A percentile compares a stretch with the other conserved stretches of the same genome.
phyloP scores from a whole-genome alignment of 257 asterid species.

The Ajuga chamaepitys region DNA sequence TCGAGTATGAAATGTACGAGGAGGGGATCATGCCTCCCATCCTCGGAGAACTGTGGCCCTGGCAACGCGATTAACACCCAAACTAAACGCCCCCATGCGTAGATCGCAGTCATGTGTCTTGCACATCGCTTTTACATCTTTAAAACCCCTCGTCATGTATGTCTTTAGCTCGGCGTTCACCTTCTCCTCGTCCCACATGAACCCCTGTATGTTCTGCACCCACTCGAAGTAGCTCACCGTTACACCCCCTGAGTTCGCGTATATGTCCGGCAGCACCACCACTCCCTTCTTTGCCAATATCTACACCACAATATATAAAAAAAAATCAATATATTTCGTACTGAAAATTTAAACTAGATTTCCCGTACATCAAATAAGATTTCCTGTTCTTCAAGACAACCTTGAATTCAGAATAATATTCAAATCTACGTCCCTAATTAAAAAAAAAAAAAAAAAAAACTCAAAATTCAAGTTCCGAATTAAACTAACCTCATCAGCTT shows the following conservation, averaged over 20 bases:
- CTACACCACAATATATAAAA: slow-evolving; percentile 28
- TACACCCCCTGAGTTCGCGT: slow-evolving; percentile 81
- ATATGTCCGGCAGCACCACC: slow-evolving; percentile 71
- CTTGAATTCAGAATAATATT: too few species aligned
- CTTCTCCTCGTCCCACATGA: slow-evolving; percentile 93
- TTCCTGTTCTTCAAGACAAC: too few species aligned
- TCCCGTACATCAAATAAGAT: too few species aligned
- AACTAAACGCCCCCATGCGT: slow-evolving; percentile 90
- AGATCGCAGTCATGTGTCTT: slow-evolving; percentile 63
- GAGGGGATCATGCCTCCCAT: slow-evolving; percentile 95
- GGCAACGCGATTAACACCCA: slow-evolving; percentile 90
- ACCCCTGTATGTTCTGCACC: slow-evolving; percentile 95
- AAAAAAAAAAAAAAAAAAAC: too few species aligned
- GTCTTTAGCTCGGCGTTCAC: slow-evolving; percentile 75
- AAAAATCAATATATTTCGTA: too few species aligned
- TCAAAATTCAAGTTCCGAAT: too few species aligned
- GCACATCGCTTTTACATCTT: slow-evolving; percentile 78
- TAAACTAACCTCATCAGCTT: slow-evolving; percentile 89
- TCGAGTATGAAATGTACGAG: too few species aligned
- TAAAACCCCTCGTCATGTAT: slow-evolving; percentile 70
- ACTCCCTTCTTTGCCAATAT: slow-evolving; percentile 72
- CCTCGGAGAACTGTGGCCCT: slow-evolving; percentile 81
- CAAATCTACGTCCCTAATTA: too few species aligned
- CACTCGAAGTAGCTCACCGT: slow-evolving; percentile 86
- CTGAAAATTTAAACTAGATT: too few species aligned